Base-by-base conservation (phyloP, 2,329 filamentous ascomycete species). In the Arthrinium phaeospermum region DNA sequence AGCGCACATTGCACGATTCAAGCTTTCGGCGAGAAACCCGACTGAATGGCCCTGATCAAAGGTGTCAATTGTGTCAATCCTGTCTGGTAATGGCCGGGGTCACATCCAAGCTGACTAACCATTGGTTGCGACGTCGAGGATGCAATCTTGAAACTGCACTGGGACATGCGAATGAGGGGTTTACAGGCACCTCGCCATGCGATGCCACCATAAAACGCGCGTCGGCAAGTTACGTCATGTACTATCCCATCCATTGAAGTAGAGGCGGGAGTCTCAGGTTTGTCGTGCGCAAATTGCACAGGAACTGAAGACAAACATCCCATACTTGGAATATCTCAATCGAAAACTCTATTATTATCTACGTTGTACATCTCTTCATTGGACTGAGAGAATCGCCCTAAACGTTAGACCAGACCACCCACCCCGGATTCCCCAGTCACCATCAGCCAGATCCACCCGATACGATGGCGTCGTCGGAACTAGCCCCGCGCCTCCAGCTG, bases 401-500 rank as follows among this genome's bases (percentile, higher is more conserved):
- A 30, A 19, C 24, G 27, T 30, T 7, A n/a, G 5, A 10, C 12
- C 8, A 61, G 53, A 14, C 19, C 8, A 49, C 22, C 46, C 46
- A 61, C 53, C 53, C 51, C 51, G 13, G 51, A 57, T 57, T 57
- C 51, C 14, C 22, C 27, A 24, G 27, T 13, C 14, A 6, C 14
- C 7, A 19, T 2, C 22, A 3, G 22, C 7, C 47, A 51, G 22
- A 51, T 51, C 49, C 49, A 51, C 49, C 10, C 24, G 27, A 30
- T 30, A 30, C 27, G 27, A 64, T 64, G 57, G 57, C 67, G 27
- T 70, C 68, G 2, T 70, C 68, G 2, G 72, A 73, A 64, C 68
- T 73, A 19, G 72, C 70, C 47, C 70, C 72, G 1, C 72, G 72
- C 22, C 68, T 73, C 8, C 70, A 71, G 34, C 70, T 73, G 22